A percentile compares a stretch with the other conserved stretches of the same genome.
Evolutionary conservation across 2,329 filamentous ascomycete species (phyloP).

Genomic region (Metarhizium rileyi): DNA sequence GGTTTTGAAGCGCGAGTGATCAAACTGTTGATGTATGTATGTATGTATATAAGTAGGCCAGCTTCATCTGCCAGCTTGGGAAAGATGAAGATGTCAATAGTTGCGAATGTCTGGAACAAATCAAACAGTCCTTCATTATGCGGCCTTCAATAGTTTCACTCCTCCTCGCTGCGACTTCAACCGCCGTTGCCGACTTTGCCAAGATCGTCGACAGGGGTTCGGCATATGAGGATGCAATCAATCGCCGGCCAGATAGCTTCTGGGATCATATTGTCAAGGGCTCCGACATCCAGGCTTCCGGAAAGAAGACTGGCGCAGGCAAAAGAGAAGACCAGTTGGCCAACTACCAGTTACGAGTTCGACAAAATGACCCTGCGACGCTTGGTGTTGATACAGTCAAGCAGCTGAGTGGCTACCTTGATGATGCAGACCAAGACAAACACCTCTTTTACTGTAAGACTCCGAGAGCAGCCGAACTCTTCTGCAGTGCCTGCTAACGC

Average conservation of each 20-base stretch:
- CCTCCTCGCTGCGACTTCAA: neutral
- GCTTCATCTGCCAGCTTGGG: too few relatives aligned
- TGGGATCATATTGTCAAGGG: conserved; percentile 91
- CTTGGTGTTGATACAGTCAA: conserved; percentile 88
- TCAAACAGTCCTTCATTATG: neutral
- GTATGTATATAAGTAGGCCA: too few relatives aligned
- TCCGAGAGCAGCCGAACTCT: neutral
- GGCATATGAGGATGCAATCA: neutral
- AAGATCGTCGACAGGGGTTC: neutral
- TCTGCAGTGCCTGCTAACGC: neutral
- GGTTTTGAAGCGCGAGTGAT: too few relatives aligned
- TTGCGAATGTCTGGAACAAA: too few relatives aligned
- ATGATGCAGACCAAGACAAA: conserved; percentile 92
- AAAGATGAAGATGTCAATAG: too few relatives aligned
- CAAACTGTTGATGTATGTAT: too few relatives aligned
- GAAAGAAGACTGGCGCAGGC: neutral
- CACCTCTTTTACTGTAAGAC: conserved; percentile 92
- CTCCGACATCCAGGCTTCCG: conserved; percentile 64
- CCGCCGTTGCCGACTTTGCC: neutral
- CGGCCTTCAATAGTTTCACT: neutral
- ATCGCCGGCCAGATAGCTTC: conserved; percentile 63
- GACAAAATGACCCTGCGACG: conserved; percentile 74
- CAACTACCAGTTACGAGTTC: conserved; percentile 77
- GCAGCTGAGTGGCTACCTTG: conserved; percentile 96
- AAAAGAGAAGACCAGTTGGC: conserved; percentile 74